Conservation (phyloP, 2,329 filamentous ascomycete genomes). For the Aspergillus unguis region DNA sequence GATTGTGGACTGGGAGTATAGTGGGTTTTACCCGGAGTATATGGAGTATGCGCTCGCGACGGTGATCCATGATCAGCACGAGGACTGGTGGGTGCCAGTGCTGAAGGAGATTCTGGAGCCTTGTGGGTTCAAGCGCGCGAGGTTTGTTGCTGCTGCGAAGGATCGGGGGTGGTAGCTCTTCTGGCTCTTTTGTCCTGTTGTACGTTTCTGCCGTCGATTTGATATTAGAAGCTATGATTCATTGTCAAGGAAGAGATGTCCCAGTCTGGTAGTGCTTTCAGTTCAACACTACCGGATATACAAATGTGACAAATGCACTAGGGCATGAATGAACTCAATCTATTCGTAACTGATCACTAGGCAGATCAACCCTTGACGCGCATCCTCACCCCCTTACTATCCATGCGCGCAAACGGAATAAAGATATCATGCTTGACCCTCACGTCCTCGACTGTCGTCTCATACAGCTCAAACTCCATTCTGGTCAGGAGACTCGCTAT, state of each 20-base stretch:
- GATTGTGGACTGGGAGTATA: not conserved
- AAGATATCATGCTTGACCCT: constrained; percentile 5
- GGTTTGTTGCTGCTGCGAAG: not conserved
- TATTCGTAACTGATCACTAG: not conserved
- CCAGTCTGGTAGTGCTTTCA: too few relatives aligned
- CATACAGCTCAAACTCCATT: constrained; percentile 7
- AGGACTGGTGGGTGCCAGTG: not conserved
- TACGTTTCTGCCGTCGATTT: too few relatives aligned
- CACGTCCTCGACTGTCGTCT: constrained; percentile 9
- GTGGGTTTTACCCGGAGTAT: not conserved
- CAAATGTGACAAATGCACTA: too few relatives aligned
- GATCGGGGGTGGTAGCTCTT: not conserved
- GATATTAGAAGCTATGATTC: too few relatives aligned
- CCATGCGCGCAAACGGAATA: constrained; percentile 6
- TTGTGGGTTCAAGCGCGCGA: not conserved
- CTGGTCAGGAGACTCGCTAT: not conserved
- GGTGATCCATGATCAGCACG: not conserved
- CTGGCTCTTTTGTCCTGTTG: not conserved
- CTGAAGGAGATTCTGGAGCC: not conserved
- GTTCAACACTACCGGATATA: too few relatives aligned
- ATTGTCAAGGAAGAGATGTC: too few relatives aligned
- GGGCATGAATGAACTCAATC: not conserved
- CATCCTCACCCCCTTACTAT: constrained; percentile 9
- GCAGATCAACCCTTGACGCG: not conserved
- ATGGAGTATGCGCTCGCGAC: not conserved